Evolutionary conservation across 148 eudicot species (phyloP), one percentile per base, ranked within the genome.

Genomic region (Heliosperma pusillum): DNA sequence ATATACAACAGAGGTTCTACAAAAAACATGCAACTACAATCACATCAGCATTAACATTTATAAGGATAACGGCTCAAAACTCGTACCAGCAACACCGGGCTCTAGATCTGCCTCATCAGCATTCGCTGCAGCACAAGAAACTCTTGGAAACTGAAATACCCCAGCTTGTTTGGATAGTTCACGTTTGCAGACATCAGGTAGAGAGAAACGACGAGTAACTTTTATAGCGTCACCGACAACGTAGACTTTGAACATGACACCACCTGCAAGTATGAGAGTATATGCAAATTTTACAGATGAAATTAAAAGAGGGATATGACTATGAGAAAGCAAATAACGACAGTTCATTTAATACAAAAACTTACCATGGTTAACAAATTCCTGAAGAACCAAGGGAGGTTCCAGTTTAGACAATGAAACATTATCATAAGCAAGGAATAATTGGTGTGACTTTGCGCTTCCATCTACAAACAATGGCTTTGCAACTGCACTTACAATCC

Each of bases 221-320:
- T 87, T 87, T 66, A 89, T 83, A 66, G 85, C 71, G 66, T 89
- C 86, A 47, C 92, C 92, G 64, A 89, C 75, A 29, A 89, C 84
- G 65, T 87, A 87, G 57, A 89, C 92, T 83, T 89, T 89, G 70
- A 89, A 89, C 78, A 89, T 87, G 80, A 89, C 92, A 79, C 92
- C 92, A 26, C 90, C 90, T 89, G 79, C 66, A 78, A 60, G 26
- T 24, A 55, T 25, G 53, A 68, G 64, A 13, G 15, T 45, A 33
- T 8, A 11, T 29, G 30, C 58, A 50, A 40, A n/a, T 57, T 33
- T 1, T 64, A 40, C 33, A 50, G 52, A 58, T 17, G 59, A 17
- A 9, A n/a, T 5, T 22, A 25, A 12, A 29, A 45, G 26, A 11
- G 0, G 33, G 3, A 56, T 17, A 59, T 36, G 42, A 36, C 42